Base-by-base conservation (phyloP, 108 stramenopile species). In the Cyclotella cryptica region DNA sequence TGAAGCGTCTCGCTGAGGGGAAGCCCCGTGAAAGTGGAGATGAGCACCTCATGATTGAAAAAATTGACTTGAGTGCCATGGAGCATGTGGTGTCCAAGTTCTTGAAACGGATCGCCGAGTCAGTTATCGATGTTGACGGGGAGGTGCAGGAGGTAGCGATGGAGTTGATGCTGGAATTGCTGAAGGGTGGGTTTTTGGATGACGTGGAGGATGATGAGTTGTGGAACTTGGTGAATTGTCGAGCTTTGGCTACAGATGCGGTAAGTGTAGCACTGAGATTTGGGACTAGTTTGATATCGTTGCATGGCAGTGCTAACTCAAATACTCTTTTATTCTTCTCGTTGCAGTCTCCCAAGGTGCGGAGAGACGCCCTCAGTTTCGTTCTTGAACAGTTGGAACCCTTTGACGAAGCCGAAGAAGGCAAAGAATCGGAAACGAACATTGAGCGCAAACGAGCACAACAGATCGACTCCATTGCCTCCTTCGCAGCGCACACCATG, bases 371-470 rank as follows among this genome's bases (percentile, higher is more conserved):
- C 5, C 84, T 96, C 26, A 85, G 90, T 53, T 94, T 96, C 66
- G 82, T 96, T 57, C 59, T 94, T 13, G 93, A 94, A 79, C 96
- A 96, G 74, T 74, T 94, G 21, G 96, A 94, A 70, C 85, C 90
- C 27, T 96, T 96, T 73, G 96, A 96, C 60, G 75, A 79, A 13
- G 88, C 77, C 12, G 86, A 75, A 13, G 84, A 87, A 35, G 88
- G 75, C 3, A 65, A 76, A 19, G 86, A 75, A 47, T 80, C 42
- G 47, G 68, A 35, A 26, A 24, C 30, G 8, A 44, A 55, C 24
- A 85, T 28, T 52, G 85, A 85, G 74, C 85, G 66, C 59, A 87
- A 77, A 61, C 72, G 74, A 74, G 74, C 83, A 35, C 81, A 83
- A 35, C 81, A 77, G 43, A 60, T 92, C 28, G 84, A 85, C 69